A percentile compares a stretch with the other conserved stretches of the same genome.
Evolutionary conservation across 306 rosid species (phyloP).

Genomic region (Leucaena leucocephala): DNA sequence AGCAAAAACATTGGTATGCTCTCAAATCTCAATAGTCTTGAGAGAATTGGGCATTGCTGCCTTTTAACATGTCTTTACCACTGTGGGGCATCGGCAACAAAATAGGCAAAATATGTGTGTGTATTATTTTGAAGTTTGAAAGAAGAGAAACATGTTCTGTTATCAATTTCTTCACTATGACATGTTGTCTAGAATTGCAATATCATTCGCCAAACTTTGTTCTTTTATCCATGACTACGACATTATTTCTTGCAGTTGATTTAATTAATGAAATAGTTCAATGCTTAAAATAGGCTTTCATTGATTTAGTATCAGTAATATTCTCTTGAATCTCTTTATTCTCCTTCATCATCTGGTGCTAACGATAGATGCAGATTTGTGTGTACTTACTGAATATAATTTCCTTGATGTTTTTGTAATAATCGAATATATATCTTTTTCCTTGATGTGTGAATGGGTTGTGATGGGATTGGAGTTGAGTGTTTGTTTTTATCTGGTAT

Average conservation of each 20-base stretch:
- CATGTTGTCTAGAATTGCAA: neutral
- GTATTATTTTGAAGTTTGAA: neutral
- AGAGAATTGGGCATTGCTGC: neutral
- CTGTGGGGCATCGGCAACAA: neutral
- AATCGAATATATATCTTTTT: neutral
- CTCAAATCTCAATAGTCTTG: conserved; percentile 5
- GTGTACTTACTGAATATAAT: neutral
- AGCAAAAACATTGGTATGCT: neutral
- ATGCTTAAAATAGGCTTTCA: neutral
- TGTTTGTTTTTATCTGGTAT: neutral
- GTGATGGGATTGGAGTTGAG: neutral
- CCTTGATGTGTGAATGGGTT: neutral
- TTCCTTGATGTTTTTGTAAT: neutral
- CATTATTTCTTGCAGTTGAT: conserved; percentile 14
- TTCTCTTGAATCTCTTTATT: conserved; percentile 1
- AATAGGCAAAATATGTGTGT: neutral
- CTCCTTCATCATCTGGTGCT: conserved; percentile 2
- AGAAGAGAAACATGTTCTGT: neutral
- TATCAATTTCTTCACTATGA: neutral
- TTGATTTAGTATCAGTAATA: neutral
- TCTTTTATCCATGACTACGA: neutral
- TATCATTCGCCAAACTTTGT: conserved; percentile 2
- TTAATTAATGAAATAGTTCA: neutral
- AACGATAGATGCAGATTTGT: conserved; percentile 1
- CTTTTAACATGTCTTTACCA: neutral